These are phyloP conservation scores for Drechslerella dactyloides DNA, from an alignment of 2,329 filamentous ascomycete genomes.

Conservation along the genomic window DNA sequence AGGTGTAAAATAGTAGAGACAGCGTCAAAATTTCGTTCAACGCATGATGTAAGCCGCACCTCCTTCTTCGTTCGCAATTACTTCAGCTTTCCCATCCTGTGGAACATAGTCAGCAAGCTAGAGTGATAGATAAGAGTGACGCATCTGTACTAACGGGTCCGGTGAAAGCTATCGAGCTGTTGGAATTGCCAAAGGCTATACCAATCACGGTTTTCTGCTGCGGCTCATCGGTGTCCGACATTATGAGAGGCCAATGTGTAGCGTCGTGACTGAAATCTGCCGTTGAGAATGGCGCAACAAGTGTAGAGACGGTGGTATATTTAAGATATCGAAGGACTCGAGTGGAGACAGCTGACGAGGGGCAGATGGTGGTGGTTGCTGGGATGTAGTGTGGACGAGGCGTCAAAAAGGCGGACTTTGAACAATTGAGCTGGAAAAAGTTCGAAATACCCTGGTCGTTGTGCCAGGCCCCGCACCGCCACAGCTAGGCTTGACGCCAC, in stretches of 20 bases:
- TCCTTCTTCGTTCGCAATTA: constrained; percentile 99
- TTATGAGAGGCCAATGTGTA: constrained; percentile 12
- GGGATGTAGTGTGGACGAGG: background rate
- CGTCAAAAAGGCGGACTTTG: no score
- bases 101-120: constrained; percentile 32
- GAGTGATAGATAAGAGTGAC: background rate
- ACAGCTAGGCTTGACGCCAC: no score
- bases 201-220: constrained; percentile 75
- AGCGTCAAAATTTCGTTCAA: background rate
- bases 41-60: constrained; percentile 64
- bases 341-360: background rate
- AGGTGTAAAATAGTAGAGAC: constrained; percentile 32
- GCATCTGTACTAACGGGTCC: constrained; percentile 62
- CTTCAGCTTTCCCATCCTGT: constrained; percentile 87
- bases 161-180: constrained; percentile 95
- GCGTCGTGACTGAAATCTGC: background rate
- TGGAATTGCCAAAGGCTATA: constrained; percentile 96
- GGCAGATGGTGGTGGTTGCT: background rate
- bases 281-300: constrained; percentile 14
- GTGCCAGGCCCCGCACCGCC: no score
- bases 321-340: background rate
- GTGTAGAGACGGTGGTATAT: background rate
- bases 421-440: no score
- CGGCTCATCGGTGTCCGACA: constrained; percentile 48
- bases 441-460: no score